These are phyloP conservation scores for Dictyostelium purpureum DNA, from an alignment of 78 protist genomes.

Conservation along the genomic window DNA sequence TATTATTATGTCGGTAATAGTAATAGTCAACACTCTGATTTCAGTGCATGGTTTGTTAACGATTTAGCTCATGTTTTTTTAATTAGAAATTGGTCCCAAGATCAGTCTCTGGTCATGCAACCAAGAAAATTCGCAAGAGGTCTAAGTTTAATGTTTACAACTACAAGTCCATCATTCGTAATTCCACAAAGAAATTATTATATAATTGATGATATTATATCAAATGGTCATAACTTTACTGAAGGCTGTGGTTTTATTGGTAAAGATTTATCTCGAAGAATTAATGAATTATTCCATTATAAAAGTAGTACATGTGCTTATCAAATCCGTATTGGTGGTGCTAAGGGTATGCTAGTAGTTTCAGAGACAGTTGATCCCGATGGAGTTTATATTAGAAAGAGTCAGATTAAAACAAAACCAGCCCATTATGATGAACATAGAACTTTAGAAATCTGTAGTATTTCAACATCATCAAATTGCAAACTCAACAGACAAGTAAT, in stretches of 20 bases:
- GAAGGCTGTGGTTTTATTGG: constrained; percentile 67
- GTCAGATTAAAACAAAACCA: constrained; percentile 46
- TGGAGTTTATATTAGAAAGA: constrained; percentile 18
- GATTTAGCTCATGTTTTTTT: background rate
- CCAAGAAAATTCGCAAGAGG: constrained; percentile 3
- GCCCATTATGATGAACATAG: background rate
- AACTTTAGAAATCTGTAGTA: constrained; percentile 51
- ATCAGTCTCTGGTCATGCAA: background rate
- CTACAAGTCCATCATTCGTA: background rate
- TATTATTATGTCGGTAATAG: background rate
- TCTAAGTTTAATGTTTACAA: constrained; percentile 18
- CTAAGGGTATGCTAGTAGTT: constrained; percentile 56
- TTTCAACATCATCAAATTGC: background rate
- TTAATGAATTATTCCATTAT: background rate
- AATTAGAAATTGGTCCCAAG: background rate
- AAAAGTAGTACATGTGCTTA: constrained; percentile 9
- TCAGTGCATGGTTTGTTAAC: background rate
- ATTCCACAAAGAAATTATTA: background rate
- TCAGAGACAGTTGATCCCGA: background rate
- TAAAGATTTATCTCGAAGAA: background rate
- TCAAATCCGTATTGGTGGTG: constrained; percentile 76
- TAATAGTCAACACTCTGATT: background rate
- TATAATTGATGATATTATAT: background rate
- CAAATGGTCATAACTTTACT: background rate
- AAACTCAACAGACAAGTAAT: constrained; percentile 74